A percentile compares a stretch with the other conserved stretches of the same genome.
Conservation (phyloP, 306 rosid genomes). For the Lagenaria siceraria region DNA sequence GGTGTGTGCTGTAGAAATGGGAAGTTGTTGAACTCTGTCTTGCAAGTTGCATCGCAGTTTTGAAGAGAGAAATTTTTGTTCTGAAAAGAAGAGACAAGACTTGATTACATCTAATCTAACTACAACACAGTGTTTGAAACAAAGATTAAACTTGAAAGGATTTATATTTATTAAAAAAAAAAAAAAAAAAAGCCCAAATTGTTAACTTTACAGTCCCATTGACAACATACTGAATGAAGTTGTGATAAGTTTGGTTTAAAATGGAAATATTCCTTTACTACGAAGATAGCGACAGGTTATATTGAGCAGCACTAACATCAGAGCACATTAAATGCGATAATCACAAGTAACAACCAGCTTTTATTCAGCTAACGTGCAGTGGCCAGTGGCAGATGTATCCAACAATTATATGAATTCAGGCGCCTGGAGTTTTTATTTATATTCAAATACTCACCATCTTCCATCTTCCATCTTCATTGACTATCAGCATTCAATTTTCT, state of each 20-base stretch:
- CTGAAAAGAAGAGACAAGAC: too few relatives aligned
- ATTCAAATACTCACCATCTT: background rate
- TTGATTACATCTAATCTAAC: too few relatives aligned
- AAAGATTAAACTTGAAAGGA: too few relatives aligned
- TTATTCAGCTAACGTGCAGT: background rate
- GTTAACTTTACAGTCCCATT: background rate
- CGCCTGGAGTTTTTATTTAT: background rate
- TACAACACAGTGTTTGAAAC: too few relatives aligned
- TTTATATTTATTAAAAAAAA: too few relatives aligned
- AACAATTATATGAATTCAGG: background rate
- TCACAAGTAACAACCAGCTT: background rate
- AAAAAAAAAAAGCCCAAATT: too few relatives aligned
- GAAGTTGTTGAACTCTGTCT: too few relatives aligned
- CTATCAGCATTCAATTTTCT: background rate
- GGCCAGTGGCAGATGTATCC: background rate
- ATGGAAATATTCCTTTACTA: background rate
- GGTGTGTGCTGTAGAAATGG: too few relatives aligned
- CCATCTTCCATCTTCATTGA: background rate
- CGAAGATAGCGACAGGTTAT: background rate
- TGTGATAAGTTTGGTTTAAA: background rate
- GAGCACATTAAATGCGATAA: constrained; percentile 1
- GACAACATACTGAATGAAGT: background rate
- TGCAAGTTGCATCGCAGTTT: too few relatives aligned
- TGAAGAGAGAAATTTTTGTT: too few relatives aligned
- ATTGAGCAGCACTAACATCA: background rate